Conservation (phyloP, 768 basidiomycete species). For the Rhodotorula diobovata region DNA sequence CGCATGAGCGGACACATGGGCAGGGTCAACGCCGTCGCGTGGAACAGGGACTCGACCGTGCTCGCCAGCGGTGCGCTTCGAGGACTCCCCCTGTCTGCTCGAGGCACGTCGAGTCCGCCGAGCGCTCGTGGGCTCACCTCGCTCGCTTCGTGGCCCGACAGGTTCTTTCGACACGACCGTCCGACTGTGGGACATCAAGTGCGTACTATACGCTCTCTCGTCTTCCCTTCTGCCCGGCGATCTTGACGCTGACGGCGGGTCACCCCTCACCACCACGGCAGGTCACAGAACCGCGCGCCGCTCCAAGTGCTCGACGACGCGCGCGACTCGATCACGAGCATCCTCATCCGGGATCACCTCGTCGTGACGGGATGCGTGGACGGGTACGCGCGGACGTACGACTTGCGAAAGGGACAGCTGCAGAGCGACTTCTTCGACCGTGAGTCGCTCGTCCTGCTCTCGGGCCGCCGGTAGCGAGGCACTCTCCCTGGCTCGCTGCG, state of each 20-base stretch:
- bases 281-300: slow-evolving; percentile 70
- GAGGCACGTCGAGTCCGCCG: slow-evolving; percentile 3
- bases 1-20: slow-evolving; percentile 83
- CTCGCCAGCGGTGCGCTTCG: slow-evolving; percentile 71
- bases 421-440: slow-evolving; percentile 85
- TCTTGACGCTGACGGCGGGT: background rate
- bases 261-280: slow-evolving; percentile 42
- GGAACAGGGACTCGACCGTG: slow-evolving; percentile 80
- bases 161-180: slow-evolving; percentile 91
- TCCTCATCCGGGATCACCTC: slow-evolving; percentile 60
- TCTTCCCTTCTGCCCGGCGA: slow-evolving; percentile 1
- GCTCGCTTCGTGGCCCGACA: slow-evolving; percentile 42
- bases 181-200: slow-evolving; percentile 88
- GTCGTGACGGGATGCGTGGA: slow-evolving; percentile 83
- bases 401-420: slow-evolving; percentile 86
- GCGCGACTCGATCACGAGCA: slow-evolving; percentile 74
- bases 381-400: slow-evolving; percentile 86
- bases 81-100: no score
- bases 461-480: no score
- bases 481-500: no score
- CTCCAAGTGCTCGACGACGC: slow-evolving; percentile 90
- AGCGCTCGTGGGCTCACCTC: background rate
- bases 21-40: slow-evolving; percentile 83
- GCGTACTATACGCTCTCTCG: slow-evolving; percentile 28
- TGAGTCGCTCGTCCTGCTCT: slow-evolving; percentile 54